Conservation (phyloP, 139 green algal genomes). For the Chlamydomonas schloesseri region DNA sequence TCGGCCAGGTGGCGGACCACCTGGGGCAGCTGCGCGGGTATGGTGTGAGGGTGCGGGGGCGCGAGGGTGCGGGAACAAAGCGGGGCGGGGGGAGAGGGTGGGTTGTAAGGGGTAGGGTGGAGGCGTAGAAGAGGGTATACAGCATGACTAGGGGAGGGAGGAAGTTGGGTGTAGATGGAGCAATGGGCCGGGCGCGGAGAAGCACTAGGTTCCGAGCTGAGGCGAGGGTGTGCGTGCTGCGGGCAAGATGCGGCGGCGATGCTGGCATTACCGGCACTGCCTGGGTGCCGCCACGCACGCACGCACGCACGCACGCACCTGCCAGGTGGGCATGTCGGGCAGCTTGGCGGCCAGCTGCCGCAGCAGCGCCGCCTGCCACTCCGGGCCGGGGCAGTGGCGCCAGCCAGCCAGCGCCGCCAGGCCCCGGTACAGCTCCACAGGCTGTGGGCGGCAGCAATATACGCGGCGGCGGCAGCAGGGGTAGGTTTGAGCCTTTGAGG, state of each 20-base stretch:
- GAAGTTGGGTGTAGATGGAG: too few relatives aligned
- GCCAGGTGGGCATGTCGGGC: background rate
- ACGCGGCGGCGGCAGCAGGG: too few relatives aligned
- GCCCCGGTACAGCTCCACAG: constrained; percentile 18
- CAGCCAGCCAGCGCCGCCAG: background rate
- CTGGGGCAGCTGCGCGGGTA: background rate
- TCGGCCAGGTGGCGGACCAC: background rate
- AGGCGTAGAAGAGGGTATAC: background rate
- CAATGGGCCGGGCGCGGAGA: too few relatives aligned
- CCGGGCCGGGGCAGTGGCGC: background rate
- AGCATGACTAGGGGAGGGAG: too few relatives aligned
- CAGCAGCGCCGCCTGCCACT: constrained; percentile 16
- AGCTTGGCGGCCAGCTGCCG: background rate
- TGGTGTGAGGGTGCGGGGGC: too few relatives aligned
- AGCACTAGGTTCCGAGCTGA: too few relatives aligned
- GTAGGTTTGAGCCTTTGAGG: too few relatives aligned
- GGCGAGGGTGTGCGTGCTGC: too few relatives aligned
- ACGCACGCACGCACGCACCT: background rate
- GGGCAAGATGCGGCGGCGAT: too few relatives aligned
- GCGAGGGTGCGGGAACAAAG: background rate
- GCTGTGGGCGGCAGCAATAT: background rate
- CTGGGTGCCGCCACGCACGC: too few relatives aligned
- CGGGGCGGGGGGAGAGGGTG: background rate
- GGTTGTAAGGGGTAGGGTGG: background rate
- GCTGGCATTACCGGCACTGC: too few relatives aligned